A percentile compares a stretch with the other conserved stretches of the same genome.
Conservation (phyloP, 116 monocot genomes). For the Trichopus zeylanicus region DNA sequence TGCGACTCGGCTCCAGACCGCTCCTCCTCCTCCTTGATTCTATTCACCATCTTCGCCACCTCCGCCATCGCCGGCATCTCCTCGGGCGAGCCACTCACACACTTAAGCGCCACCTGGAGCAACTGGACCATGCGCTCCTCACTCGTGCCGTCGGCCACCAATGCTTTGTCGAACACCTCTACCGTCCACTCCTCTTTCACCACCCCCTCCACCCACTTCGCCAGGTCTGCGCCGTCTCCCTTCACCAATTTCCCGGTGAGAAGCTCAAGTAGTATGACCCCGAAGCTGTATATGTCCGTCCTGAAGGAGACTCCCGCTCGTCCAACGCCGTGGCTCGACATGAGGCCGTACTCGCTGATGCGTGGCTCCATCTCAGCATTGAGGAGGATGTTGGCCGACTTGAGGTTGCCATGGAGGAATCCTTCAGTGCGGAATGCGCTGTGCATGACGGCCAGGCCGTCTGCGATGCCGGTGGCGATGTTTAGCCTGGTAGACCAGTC, state of each 20-base stretch:
- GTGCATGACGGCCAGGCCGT: conserved; percentile 37
- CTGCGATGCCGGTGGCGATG: conserved; percentile 22
- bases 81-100: conserved; percentile 1
- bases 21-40: conserved; percentile 12
- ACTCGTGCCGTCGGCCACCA: conserved; percentile 1
- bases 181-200: conserved; percentile 36
- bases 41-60: conserved; percentile 6
- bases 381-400: conserved; percentile 16
- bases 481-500: conserved; percentile 27
- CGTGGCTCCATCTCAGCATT: conserved; percentile 14
- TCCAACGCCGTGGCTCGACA: not conserved
- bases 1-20: conserved; percentile 2
- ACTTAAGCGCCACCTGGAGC: conserved; percentile 25
- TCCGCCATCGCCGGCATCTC: conserved; percentile 6
- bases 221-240: conserved; percentile 18
- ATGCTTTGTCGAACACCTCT: conserved; percentile 23
- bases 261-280: conserved; percentile 14
- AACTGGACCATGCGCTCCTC: conserved; percentile 26
- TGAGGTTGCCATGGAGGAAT: conserved; percentile 18
- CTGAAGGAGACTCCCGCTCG: not conserved
- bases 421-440: conserved; percentile 2
- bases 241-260: conserved; percentile 11
- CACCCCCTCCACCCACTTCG: conserved; percentile 27
- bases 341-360: conserved; percentile 26
- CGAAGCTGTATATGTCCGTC: conserved; percentile 6